These are phyloP conservation scores for Salix purpurea DNA, from an alignment of 345 rosid genomes.

Conservation along the genomic window DNA sequence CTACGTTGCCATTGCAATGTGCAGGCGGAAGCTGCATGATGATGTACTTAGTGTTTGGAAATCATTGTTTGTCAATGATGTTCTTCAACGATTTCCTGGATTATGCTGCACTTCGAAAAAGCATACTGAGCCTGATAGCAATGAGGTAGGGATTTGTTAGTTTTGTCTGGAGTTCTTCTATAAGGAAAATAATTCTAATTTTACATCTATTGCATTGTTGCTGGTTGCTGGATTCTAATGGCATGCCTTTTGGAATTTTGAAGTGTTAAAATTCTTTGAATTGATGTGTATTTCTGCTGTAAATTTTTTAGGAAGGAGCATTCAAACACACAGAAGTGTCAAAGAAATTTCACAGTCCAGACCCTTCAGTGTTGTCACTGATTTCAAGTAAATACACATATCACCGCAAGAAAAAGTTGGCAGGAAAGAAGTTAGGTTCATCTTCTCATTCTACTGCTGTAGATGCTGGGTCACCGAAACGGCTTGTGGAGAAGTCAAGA, in stretches of 20 bases:
- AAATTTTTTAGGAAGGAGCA: constrained; percentile 28
- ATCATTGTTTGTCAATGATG: constrained; percentile 35
- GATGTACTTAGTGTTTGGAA: constrained; percentile 61
- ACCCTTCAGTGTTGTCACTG: constrained; percentile 19
- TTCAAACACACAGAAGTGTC: constrained; percentile 20
- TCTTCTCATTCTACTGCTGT: constrained; percentile 26
- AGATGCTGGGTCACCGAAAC: constrained; percentile 21
- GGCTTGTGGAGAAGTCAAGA: constrained; percentile 33
- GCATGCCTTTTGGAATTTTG: background rate
- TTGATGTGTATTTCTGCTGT: constrained; percentile 1
- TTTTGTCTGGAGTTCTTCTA: background rate
- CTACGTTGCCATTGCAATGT: constrained; percentile 62
- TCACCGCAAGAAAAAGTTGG: constrained; percentile 46
- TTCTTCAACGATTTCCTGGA: constrained; percentile 38
- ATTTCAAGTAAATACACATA: constrained; percentile 45
- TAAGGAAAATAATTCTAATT: background rate
- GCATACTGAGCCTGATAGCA: constrained; percentile 11
- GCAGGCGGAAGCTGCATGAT: constrained; percentile 77
- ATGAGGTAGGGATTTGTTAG: constrained; percentile 21
- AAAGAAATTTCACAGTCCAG: constrained; percentile 19
- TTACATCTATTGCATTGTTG: background rate
- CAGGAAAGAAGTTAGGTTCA: constrained; percentile 36
- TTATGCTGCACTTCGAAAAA: constrained; percentile 30
- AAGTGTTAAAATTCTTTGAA: background rate
- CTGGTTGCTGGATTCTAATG: background rate